Conservation (phyloP, 1,284 basidiomycete species). For the Fistulina hepatica region DNA sequence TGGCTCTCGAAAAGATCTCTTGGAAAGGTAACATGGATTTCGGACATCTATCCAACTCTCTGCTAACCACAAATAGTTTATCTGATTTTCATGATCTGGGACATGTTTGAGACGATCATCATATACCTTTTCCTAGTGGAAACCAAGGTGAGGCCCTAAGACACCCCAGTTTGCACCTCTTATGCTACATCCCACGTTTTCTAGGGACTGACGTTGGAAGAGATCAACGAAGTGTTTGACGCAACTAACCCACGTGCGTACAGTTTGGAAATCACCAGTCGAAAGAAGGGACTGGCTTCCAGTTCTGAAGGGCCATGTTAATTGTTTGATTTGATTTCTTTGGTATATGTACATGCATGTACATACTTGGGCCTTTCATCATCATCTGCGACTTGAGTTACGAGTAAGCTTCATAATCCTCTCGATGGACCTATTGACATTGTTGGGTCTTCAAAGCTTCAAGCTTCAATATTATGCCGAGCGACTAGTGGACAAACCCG, state of each 20-base stretch:
- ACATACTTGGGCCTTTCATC: too few species aligned
- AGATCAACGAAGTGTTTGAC: constrained; percentile 42
- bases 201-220: constrained; percentile 37
- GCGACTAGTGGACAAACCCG: too few species aligned
- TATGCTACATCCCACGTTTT: neutral
- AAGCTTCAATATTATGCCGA: too few species aligned
- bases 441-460: too few species aligned
- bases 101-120: constrained; percentile 43
- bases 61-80: constrained; percentile 28
- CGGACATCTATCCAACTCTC: neutral
- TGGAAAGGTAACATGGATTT: constrained; percentile 33
- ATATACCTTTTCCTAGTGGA: constrained; percentile 40
- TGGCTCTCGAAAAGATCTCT: constrained; percentile 31
- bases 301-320: too few species aligned
- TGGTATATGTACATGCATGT: too few species aligned
- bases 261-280: constrained; percentile 22
- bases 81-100: constrained; percentile 41
- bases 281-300: neutral
- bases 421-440: too few species aligned
- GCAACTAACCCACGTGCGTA: constrained; percentile 34
- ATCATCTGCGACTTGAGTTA: too few species aligned
- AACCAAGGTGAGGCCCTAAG: constrained; percentile 18
- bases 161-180: neutral
- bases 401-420: too few species aligned
- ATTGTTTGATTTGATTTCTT: too few species aligned